A percentile compares a stretch with the other conserved stretches of the same genome.
Evolutionary conservation across 371 early-diverging fungal species (phyloP).

Genomic region (Lichtheimia ramosa): DNA sequence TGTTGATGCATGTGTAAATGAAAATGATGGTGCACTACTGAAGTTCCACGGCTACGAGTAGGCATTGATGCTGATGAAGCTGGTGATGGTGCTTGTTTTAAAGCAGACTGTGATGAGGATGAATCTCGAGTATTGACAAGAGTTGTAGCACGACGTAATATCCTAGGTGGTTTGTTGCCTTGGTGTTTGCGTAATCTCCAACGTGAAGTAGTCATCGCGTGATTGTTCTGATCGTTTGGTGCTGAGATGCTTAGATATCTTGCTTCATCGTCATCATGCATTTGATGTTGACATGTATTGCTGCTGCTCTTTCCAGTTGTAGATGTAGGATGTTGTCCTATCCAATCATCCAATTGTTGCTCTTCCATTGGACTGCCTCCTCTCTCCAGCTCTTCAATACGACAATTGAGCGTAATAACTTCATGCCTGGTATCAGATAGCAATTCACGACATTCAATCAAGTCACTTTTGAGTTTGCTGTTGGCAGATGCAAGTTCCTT

Average conservation of each 20-base stretch:
- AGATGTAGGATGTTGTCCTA: not conserved
- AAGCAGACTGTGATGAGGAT: not conserved
- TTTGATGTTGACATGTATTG: conserved; percentile 1
- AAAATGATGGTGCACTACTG: conserved; percentile 46
- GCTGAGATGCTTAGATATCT: conserved; percentile 17
- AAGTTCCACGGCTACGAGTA: conserved; percentile 6
- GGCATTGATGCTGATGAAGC: conserved; percentile 17
- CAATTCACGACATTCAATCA: conserved; percentile 36
- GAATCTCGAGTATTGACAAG: no score
- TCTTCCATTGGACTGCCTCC: not conserved
- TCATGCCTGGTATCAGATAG: conserved; percentile 35
- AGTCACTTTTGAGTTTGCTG: conserved; percentile 39
- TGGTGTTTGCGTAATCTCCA: no score
- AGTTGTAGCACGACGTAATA: no score
- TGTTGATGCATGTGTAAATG: conserved; percentile 31
- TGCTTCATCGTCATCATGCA: not conserved
- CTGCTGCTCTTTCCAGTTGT: not conserved
- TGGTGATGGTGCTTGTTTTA: conserved; percentile 13
- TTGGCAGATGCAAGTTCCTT: conserved; percentile 48
- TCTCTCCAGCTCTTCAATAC: conserved; percentile 21
- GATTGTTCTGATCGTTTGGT: conserved; percentile 4
- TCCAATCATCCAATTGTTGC: conserved; percentile 6
- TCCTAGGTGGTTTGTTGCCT: no score
- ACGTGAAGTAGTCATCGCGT: no score
- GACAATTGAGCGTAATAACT: conserved; percentile 20